These are phyloP conservation scores for Pythium oligandrum DNA, from an alignment of 352 stramenopile genomes.

Conservation along the genomic window DNA sequence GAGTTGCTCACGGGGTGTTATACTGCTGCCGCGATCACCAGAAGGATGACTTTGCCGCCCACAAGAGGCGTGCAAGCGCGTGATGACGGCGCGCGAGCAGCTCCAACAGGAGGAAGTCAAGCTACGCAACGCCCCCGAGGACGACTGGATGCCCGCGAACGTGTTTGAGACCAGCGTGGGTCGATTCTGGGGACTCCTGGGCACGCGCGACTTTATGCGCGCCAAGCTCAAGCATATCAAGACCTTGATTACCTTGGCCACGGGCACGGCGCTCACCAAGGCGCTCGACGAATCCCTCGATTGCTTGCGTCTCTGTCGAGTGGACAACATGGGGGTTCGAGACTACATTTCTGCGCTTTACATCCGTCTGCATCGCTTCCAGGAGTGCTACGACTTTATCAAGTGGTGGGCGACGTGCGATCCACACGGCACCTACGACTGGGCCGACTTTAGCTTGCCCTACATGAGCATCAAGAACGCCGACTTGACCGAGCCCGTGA, in stretches of 20 bases:
- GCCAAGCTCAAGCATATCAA: constrained; percentile 12
- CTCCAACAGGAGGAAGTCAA: not conserved
- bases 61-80: constrained; percentile 2
- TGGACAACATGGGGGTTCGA: constrained; percentile 11
- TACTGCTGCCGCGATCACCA: constrained; percentile 6
- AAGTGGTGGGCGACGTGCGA: constrained; percentile 7
- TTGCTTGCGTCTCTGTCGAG: constrained; percentile 6
- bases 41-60: constrained; percentile 1
- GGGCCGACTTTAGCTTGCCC: not conserved
- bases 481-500: constrained; percentile 2
- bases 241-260: not conserved
- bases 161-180: constrained; percentile 11
- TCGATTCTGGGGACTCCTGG: constrained; percentile 11
- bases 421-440: constrained; percentile 2
- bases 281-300: constrained; percentile 5
- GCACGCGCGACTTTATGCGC: constrained; percentile 14
- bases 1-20: not conserved
- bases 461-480: constrained; percentile 1
- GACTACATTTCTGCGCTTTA: not conserved
- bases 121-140: not conserved
- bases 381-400: constrained; percentile 12
- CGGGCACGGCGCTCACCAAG: not conserved
- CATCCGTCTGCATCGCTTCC: constrained; percentile 1
- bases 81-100: not conserved
- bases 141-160: constrained; percentile 5